Base-by-base conservation (phyloP, 768 basidiomycete genomes). In the Mycena albidolilacea region DNA sequence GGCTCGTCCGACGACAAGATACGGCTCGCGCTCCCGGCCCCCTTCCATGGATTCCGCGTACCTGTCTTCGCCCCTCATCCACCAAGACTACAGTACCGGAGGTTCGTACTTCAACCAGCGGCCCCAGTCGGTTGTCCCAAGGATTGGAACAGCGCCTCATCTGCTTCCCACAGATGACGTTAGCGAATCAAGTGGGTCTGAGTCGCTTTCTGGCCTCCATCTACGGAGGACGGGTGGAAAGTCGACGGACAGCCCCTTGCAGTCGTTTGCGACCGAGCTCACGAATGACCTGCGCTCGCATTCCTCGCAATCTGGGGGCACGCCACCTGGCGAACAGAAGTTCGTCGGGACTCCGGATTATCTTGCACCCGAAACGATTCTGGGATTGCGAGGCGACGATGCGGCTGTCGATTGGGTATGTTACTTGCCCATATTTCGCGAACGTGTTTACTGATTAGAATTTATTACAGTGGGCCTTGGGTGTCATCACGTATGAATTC, bases 311-410 rank as follows among this genome's bases (percentile, higher is more conserved):
- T 77, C 78, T 7, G 84, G 87, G 35, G 86, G 89, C 8, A 93
- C 94, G 2, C 93, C 94, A 21, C 92, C 92, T 19, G 92, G 92
- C 19, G 95, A 96, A 72, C 95, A 96, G 83, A 96, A 96, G 83
- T 97, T 99, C 78, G 97, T 97, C 35, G 97, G 97, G 23, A 99
- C 97, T 5, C 97, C 97, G 5, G 97, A 99, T 81, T 99, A 99
- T 81, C 89, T 99, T 54, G 97, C 97, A 15, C 97, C 97, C 1
- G 96, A 97, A 82, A 96, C 93, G 8, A 97, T 99, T 71, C 90
- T 99, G 68, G 98, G 98, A 65, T 88, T 98, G 74, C 94, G 97
- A 54, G 95, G 95, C 44, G 98, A 98, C 78, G 97, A 99, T 82
- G 93, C 92, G 39, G 92, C 93, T 9, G 98, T 99, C 76, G 98